phyloP scores from a whole-genome alignment of 148 eudicot genomes.

The Spergularia bocconei region DNA sequence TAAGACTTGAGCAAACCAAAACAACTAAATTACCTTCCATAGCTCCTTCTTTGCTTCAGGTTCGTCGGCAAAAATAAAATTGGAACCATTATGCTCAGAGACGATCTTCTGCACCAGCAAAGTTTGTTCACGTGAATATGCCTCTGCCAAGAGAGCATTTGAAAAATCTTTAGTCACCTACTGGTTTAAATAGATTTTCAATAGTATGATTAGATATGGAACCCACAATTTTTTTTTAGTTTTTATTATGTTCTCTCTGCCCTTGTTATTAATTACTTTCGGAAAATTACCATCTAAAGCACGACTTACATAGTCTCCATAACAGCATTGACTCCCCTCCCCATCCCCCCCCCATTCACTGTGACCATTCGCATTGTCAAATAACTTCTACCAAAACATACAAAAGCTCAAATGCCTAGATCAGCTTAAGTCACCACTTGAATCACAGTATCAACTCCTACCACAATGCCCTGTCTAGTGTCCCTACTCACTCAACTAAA shows the following conservation, averaged over 20 bases:
- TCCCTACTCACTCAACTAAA: neutral
- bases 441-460: neutral
- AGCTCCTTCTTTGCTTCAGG: conserved; percentile 93
- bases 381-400: neutral
- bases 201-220: neutral
- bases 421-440: neutral
- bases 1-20: neutral
- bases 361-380: conserved; percentile 6
- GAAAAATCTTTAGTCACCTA: neutral
- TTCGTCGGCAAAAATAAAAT: conserved; percentile 88
- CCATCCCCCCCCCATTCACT: neutral
- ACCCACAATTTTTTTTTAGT: neutral
- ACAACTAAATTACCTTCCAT: conserved; percentile 66
- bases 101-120: conserved; percentile 80
- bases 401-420: neutral
- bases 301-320: neutral
- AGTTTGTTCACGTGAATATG: conserved; percentile 88
- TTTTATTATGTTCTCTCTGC: neutral
- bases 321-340: conserved; percentile 1
- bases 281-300: neutral
- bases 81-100: conserved; percentile 81
- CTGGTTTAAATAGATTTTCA: neutral
- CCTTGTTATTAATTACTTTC: neutral
- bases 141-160: conserved; percentile 44
- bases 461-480: neutral